A percentile compares a stretch with the other conserved stretches of the same genome.
phyloP scores from a whole-genome alignment of 2,329 filamentous ascomycete species.

The Beauveria pseudobassiana region DNA sequence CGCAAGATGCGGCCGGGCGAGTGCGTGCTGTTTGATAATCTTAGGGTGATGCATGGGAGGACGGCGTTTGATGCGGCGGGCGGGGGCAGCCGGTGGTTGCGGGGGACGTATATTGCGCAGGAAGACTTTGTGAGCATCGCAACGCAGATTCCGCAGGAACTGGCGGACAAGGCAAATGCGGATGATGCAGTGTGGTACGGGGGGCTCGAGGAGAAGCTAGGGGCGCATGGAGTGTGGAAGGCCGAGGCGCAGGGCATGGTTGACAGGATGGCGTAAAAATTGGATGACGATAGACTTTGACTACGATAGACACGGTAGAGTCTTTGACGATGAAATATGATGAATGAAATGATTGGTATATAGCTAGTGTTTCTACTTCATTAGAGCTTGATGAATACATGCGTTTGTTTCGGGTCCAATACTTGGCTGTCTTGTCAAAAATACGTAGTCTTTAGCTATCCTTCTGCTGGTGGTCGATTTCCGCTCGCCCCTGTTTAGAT shows the following conservation, averaged over 20 bases:
- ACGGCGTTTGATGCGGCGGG: constrained; percentile 57
- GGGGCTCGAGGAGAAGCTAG: background rate
- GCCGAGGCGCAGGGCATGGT: background rate
- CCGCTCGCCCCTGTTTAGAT: background rate
- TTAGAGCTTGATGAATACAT: background rate
- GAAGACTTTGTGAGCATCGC: constrained; percentile 35
- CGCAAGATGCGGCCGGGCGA: constrained; percentile 71
- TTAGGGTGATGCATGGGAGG: constrained; percentile 76
- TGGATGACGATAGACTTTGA: background rate
- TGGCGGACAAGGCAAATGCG: constrained; percentile 20
- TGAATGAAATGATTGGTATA: background rate
- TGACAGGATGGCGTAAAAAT: background rate
- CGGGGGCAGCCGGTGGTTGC: constrained; percentile 71
- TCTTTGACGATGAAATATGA: background rate
- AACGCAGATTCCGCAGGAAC: constrained; percentile 21
- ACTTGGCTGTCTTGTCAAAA: too few relatives aligned
- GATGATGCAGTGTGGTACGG: constrained; percentile 19
- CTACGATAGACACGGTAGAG: background rate
- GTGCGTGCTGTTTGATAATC: constrained; percentile 90
- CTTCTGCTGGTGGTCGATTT: background rate
- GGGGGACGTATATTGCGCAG: constrained; percentile 71
- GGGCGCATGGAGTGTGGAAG: constrained; percentile 20
- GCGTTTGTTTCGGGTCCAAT: background rate
- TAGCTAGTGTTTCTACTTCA: background rate
- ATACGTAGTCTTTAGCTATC: too few relatives aligned